Evolutionary conservation across 768 basidiomycete species (phyloP), one percentile per base, ranked within the genome.

Genomic region (Steccherinum ochraceum): DNA sequence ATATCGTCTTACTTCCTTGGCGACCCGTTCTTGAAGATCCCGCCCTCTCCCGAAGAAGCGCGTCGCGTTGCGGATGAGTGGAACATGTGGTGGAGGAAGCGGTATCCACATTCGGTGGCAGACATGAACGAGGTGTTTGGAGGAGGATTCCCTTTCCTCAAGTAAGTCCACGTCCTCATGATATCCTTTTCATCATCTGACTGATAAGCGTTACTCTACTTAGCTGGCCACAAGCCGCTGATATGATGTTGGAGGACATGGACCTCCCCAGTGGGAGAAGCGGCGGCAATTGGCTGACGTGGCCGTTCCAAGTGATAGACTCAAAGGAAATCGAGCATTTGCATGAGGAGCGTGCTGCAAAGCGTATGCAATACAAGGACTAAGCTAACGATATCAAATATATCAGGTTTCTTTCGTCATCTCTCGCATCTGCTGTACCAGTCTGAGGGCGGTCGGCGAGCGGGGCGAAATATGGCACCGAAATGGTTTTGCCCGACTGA

Each of bases 211-310:
- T n/a, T 27, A 3, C 13, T 26, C 25, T 51, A n/a, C 54, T n/a
- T n/a, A 83, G 82, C 23, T 85, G 82, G 80, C 80, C 83, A 0
- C 84, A 84, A 57, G 61, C 70, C 3, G 65, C 72, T 0, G 83
- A 85, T 50, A 72, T 77, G 3, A 63, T 85, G 3, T 62, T 84
- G 44, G 77, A 77, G 3, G 84, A 85, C 52, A 80, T 86, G 79
- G 67, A 69, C 18, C 57, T 85, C 19, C 70, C 54, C 0, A 74
- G 54, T 21, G 64, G 70, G 68, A 68, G 83, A 4, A 80, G 77
- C 26, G 81, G 83, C 2, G 81, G 84, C 12, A 83, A 78, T 53
- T 84, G 80, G 79, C 54, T 84, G 2, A 84, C 76, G 10, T 86
- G 83, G 82, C 71, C 76, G 0, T 83, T 86, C 69, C 74, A 73